Percentiles rank a stretch among this genome's conserved stretches.
These are phyloP conservation scores for Lycium ferocissimum DNA, from an alignment of 257 asterid species.

Conservation along the genomic window DNA sequence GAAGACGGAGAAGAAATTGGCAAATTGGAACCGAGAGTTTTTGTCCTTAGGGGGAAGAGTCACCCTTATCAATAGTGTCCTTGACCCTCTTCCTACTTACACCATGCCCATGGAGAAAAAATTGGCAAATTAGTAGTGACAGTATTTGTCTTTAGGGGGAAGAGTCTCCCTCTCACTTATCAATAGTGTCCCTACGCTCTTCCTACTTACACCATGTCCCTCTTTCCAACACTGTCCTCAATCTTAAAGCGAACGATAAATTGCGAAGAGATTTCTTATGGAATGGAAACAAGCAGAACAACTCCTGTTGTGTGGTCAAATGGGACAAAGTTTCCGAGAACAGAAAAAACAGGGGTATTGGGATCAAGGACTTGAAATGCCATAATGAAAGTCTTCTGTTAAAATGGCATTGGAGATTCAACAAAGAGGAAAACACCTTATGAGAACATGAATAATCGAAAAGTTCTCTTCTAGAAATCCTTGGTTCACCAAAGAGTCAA, in stretches of 20 bases:
- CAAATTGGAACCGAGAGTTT: neutral
- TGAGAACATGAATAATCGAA: neutral
- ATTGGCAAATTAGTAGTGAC: neutral
- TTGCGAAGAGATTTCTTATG: conserved; percentile 1
- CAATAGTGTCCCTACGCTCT: conserved; percentile 8
- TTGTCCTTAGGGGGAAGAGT: neutral
- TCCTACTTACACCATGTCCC: conserved; percentile 8
- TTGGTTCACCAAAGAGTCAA: neutral
- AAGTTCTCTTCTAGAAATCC: neutral
- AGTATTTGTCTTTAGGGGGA: neutral
- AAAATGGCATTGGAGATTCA: neutral
- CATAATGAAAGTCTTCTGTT: neutral
- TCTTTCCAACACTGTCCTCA: neutral
- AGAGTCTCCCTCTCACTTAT: neutral
- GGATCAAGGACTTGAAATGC: neutral
- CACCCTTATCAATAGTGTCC: neutral
- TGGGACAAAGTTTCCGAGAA: neutral
- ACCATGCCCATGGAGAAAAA: conserved; percentile 6
- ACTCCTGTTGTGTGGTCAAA: neutral
- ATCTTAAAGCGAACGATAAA: neutral
- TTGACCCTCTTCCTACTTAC: conserved; percentile 1
- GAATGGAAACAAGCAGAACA: neutral
- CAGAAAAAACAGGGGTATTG: neutral
- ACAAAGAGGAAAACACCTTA: neutral
- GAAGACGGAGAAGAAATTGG: neutral